A percentile compares a stretch with the other conserved stretches of the same genome.
phyloP scores from a whole-genome alignment of 768 basidiomycete genomes.

The Termitomyces sp. region DNA sequence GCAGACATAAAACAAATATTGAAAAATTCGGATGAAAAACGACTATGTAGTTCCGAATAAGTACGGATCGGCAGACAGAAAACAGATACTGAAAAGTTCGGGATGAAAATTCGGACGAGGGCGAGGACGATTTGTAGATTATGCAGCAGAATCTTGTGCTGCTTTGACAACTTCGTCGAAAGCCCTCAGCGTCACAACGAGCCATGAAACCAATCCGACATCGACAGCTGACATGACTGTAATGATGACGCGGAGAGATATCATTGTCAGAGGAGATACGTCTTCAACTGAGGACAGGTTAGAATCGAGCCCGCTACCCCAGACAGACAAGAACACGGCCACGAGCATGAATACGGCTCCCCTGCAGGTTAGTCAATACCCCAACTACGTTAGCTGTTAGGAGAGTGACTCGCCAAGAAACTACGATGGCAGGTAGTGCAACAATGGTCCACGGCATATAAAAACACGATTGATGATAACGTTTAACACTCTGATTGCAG shows the following conservation, averaged over 20 bases:
- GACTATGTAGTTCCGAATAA: too few relatives aligned
- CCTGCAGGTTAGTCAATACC: not conserved
- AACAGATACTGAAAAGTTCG: too few relatives aligned
- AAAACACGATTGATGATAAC: not conserved
- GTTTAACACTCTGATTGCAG: not conserved
- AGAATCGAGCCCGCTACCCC: not conserved
- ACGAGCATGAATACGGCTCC: not conserved
- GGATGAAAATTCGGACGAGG: not conserved
- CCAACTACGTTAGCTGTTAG: too few relatives aligned
- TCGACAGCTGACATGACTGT: not conserved
- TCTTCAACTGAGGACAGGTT: not conserved
- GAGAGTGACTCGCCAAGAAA: not conserved
- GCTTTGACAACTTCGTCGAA: not conserved
- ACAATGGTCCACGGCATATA: not conserved
- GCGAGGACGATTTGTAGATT: not conserved
- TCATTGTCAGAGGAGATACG: not conserved
- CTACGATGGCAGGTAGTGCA: not conserved
- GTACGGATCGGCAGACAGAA: too few relatives aligned
- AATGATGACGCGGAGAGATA: not conserved
- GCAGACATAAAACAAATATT: too few relatives aligned
- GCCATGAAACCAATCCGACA: not conserved
- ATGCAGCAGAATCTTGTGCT: not conserved
- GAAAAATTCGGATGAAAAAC: too few relatives aligned
- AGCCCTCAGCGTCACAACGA: not conserved
- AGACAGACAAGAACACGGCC: not conserved